Conservation (phyloP, 352 stramenopile species). For the Globisporangium apiculatum region DNA sequence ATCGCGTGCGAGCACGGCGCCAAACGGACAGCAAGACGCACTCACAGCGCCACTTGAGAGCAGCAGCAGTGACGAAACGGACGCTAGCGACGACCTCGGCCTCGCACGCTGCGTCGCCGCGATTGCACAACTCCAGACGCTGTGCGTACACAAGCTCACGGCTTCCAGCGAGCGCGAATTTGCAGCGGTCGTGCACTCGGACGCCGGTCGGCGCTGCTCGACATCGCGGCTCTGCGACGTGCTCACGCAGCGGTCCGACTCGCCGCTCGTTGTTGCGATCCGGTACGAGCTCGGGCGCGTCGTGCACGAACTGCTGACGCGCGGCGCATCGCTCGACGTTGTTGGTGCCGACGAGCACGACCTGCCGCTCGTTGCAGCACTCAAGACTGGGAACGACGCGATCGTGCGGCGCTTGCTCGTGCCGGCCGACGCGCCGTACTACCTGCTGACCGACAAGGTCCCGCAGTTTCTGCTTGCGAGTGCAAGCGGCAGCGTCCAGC, state of each 20-base stretch:
- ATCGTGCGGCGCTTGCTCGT: slow-evolving; percentile 74
- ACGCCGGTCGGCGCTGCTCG: slow-evolving; percentile 54
- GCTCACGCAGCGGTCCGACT: slow-evolving; percentile 45
- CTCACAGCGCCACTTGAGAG: neutral
- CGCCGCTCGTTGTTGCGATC: slow-evolving; percentile 63
- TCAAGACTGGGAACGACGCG: slow-evolving; percentile 64
- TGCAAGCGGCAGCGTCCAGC: slow-evolving; percentile 51
- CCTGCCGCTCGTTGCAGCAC: slow-evolving; percentile 56
- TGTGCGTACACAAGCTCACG: slow-evolving; percentile 55
- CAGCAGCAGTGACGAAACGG: neutral
- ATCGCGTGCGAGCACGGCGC: too few species aligned
- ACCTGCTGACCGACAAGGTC: slow-evolving; percentile 71
- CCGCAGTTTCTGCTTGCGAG: slow-evolving; percentile 71
- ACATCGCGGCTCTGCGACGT: slow-evolving; percentile 64
- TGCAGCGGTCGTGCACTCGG: slow-evolving; percentile 48
- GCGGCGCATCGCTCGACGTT: slow-evolving; percentile 44
- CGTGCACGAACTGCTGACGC: slow-evolving; percentile 67
- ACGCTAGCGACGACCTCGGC: slow-evolving; percentile 9
- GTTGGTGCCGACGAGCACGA: slow-evolving; percentile 40
- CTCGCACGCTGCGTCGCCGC: slow-evolving; percentile 8
- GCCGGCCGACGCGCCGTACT: slow-evolving; percentile 57
- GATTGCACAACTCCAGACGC: slow-evolving; percentile 31
- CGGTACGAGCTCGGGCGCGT: slow-evolving; percentile 73
- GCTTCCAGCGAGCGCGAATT: slow-evolving; percentile 40
- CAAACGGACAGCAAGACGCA: too few species aligned